Base-by-base conservation (phyloP, 129 eudicot species). In the Deinandra increscens region DNA sequence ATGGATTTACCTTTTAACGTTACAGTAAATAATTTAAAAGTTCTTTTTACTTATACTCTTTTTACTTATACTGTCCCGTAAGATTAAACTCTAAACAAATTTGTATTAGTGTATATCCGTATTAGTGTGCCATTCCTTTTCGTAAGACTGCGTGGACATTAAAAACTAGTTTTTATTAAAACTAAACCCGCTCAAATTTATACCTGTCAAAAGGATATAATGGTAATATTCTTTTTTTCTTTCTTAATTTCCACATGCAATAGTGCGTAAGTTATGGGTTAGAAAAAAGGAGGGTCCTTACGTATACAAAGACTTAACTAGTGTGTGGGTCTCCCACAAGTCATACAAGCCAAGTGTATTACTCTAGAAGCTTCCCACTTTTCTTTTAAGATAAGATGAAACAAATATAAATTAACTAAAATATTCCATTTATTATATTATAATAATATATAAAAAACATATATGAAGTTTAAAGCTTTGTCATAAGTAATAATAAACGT, bases 331-430 rank as follows among this genome's bases (percentile, higher is more conserved):
- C 67, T 12, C 39, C 31, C 60, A n/a, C 41, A 55, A 56, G 53
- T 67, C 68, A 44, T 67, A 34, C 39, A 66, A 59, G 69, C 50
- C 79, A 56, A 75, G 79, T 66, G 68, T 56, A 18, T 66, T 55
- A 56, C 39, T 75, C 73, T 64, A 53, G 38, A 66, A 67, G 45
- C 73, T 65, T 22, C 14, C 13, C 11, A 68, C 15, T 49, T 34
- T 34, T 65, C 55, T 65, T 65, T 33, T 19, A 44, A 65, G 70
- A 65, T 65, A 65, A 67, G 60, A 26, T 48, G 12, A 46, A 5
- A 29, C 31, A 4, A 50, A 12, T 51, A 38, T 37, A 50, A 53
- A 69, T 17, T 17, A 15, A 33, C 10, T 48, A 68, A 15, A 23
- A 7, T 7, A 44, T 3, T 26, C 23, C 8, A 14, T 14, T 36